Base-by-base conservation (phyloP, 1,284 basidiomycete species). In the Trichosporon sp. region DNA sequence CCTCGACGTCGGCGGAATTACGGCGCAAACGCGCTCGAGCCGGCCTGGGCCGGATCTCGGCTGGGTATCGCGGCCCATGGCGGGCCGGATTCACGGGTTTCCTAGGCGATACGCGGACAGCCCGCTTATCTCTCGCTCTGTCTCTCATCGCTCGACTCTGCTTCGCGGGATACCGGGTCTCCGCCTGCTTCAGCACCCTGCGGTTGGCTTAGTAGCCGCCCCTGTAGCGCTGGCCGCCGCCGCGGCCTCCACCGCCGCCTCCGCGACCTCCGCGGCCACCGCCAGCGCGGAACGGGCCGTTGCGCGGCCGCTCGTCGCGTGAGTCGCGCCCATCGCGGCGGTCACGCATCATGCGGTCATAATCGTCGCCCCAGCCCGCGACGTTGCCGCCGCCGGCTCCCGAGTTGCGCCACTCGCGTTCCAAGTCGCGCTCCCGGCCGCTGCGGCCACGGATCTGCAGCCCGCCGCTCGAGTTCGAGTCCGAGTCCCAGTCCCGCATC, bases 131-230 rank as follows among this genome's bases (percentile, higher is more conserved):
- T 51, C 47, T 51, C 47, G 38, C 21, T 31, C 15, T 12, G 2
- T 21, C 32, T 60, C 23, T 25, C 47, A 44, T 29, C 27, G 47
- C 47, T 25, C 44, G 47, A 25, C 11, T 5, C 38, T 42, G 47
- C 9, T 51, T 6, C 7, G 11, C n/a, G n/a, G n/a, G n/a, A n/a
- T n/a, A n/a, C n/a, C n/a, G n/a, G n/a, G n/a, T n/a, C n/a, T n/a
- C n/a, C n/a, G n/a, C n/a, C n/a, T n/a, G n/a, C n/a, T n/a, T n/a
- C n/a, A n/a, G n/a, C n/a, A n/a, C n/a, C n/a, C n/a, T n/a, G n/a
- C n/a, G n/a, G n/a, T n/a, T n/a, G n/a, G 9, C 65, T 69, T 44
- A 75, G 66, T 75, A 75, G 2, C 74, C 74, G 15, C 74, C 74
- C 1, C 66, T 67, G 29, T 75, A 75, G 65, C 71, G 35, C 66